Percentiles rank a stretch among this genome's conserved stretches.
Conservation (phyloP, 108 stramenopile genomes). For the Discostella stelligeroides region DNA sequence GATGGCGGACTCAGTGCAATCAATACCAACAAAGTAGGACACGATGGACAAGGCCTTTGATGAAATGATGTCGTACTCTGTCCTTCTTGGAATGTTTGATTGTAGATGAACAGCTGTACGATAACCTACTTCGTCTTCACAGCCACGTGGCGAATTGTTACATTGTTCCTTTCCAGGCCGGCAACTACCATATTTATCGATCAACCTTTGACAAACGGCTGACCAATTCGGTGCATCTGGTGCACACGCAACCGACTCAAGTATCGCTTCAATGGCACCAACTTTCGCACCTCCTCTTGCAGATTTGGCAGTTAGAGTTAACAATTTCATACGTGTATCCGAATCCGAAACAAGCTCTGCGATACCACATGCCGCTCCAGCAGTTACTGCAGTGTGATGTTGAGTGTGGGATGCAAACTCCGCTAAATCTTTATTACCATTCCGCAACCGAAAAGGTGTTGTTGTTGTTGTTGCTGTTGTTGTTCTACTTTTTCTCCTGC, state of each 20-base stretch:
- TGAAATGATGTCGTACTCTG: conserved; percentile 24
- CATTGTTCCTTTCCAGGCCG: background rate
- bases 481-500: conserved; percentile 10
- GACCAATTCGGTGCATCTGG: conserved; percentile 2
- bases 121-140: background rate
- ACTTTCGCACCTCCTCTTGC: conserved; percentile 15
- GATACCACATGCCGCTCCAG: conserved; percentile 54
- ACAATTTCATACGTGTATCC: conserved; percentile 42
- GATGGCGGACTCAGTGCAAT: conserved; percentile 54
- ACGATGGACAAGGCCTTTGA: conserved; percentile 56
- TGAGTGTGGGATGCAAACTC: background rate
- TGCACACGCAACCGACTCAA: conserved; percentile 46
- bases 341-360: conserved; percentile 50
- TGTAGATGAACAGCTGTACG: background rate
- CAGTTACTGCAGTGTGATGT: conserved; percentile 35
- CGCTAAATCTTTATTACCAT: background rate
- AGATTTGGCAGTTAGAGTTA: conserved; percentile 1
- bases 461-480: background rate
- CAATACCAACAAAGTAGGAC: conserved; percentile 53
- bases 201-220: conserved; percentile 10
- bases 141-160: conserved; percentile 5
- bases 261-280: conserved; percentile 21
- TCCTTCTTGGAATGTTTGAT: background rate
- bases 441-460: background rate
- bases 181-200: background rate